These are phyloP conservation scores for Collybia sordida DNA, from an alignment of 768 basidiomycete species.

Conservation along the genomic window DNA sequence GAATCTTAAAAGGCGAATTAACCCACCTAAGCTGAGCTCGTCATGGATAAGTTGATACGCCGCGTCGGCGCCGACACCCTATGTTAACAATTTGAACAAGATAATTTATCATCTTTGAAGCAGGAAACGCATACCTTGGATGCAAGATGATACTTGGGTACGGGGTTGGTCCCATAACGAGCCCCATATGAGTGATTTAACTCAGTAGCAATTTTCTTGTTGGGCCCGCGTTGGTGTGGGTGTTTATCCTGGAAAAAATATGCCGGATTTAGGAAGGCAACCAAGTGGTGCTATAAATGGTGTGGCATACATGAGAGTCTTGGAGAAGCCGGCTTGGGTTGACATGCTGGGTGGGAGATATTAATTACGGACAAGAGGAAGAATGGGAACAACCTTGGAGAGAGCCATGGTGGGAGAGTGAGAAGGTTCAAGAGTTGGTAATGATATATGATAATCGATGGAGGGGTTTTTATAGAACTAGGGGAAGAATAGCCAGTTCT, in stretches of 20 bases:
- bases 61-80: conserved; percentile 59
- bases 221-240: conserved; percentile 32
- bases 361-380: neutral
- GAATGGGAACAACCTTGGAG: conserved; percentile 44
- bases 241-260: conserved; percentile 44
- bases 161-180: conserved; percentile 62
- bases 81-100: neutral
- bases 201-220: conserved; percentile 27
- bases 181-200: conserved; percentile 52
- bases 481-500: no score
- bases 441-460: no score
- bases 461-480: neutral
- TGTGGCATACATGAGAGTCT: conserved; percentile 44
- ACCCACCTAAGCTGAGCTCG: conserved; percentile 59
- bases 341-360: conserved; percentile 47
- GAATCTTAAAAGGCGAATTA: neutral
- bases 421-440: neutral
- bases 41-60: conserved; percentile 59
- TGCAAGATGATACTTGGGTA: conserved; percentile 71
- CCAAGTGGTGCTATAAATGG: neutral
- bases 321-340: conserved; percentile 66
- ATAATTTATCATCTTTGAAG: neutral
- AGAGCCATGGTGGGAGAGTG: conserved; percentile 48
- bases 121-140: conserved; percentile 38
- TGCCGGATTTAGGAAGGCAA: no score